A percentile compares a stretch with the other conserved stretches of the same genome.
Evolutionary conservation across 495 filamentous ascomycete species (phyloP).

Genomic region (Aspergillus sparsus): DNA sequence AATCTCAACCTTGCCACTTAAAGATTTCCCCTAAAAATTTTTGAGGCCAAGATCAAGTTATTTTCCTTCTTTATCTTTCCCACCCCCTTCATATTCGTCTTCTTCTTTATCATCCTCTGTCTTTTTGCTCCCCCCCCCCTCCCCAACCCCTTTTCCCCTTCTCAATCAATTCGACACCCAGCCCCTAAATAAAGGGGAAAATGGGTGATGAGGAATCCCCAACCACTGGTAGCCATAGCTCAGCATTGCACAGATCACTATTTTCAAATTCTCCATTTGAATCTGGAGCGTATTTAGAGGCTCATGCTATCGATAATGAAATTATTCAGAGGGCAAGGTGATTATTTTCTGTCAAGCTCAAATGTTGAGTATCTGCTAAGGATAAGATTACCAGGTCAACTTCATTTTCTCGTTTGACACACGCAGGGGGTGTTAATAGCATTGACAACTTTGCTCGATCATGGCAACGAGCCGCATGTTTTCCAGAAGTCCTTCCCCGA

Average conservation of each 20-base stretch:
- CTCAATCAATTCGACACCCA: neutral
- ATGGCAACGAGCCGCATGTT: slow-evolving; percentile 89
- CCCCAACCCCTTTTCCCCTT: too few relatives aligned
- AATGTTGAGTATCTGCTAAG: neutral
- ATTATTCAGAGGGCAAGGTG: slow-evolving; percentile 20
- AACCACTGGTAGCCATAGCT: slow-evolving; percentile 5
- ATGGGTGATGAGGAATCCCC: slow-evolving; percentile 15
- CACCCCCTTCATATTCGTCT: too few relatives aligned
- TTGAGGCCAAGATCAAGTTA: too few relatives aligned
- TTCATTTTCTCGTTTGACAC: slow-evolving; percentile 75
- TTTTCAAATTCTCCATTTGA: slow-evolving; percentile 16
- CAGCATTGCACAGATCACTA: slow-evolving; percentile 14
- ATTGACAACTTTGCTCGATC: slow-evolving; percentile 92
- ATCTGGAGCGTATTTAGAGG: slow-evolving; percentile 11
- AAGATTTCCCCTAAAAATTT: too few relatives aligned
- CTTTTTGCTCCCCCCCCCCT: neutral
- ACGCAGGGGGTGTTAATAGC: slow-evolving; percentile 89
- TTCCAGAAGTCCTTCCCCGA: slow-evolving; percentile 79
- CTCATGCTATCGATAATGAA: slow-evolving; percentile 7
- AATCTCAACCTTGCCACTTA: too few relatives aligned
- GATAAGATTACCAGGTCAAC: slow-evolving; percentile 38
- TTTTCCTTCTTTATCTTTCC: too few relatives aligned
- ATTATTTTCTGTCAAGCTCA: neutral
- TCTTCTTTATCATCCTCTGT: neutral
- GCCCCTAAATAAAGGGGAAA: neutral